Evolutionary conservation across 2,329 filamentous ascomycete genomes (phyloP), one percentile per base, ranked within the genome.

Genomic region (Aureobasidium sp.): DNA sequence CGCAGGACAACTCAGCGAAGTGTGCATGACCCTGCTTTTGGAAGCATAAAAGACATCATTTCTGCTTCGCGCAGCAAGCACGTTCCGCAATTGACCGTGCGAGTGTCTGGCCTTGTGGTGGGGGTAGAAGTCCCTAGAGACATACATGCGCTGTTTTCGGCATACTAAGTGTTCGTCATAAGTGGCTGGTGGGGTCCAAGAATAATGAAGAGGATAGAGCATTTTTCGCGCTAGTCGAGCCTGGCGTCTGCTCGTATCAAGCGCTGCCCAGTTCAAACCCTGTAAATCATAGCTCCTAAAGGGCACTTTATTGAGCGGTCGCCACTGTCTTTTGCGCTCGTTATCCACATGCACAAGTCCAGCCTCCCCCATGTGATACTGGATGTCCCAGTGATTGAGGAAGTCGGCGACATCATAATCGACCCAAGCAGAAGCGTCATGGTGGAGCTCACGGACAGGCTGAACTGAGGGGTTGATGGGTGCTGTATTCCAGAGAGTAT

Each of bases 41-140:
- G 73, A 71, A 27, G 79, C 78, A 68, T 84, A 86, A 67, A 81
- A 81, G 4, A 85, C 71, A 52, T 83, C 82, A 64, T 82, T 81
- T 44, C 79, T 78, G 13, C 80, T 79, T 9, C 77, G 79, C 3
- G 81, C 78, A 5, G 81, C 80, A 67, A 86, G 75, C 9, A 84
- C 71, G 65, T 85, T 84, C 15, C 83, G 81, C 3, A 86, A 76
- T 66, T 86, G 83, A 65, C 84, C 85, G 68, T 86, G 83, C 34
- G 79, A 77, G 51, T 81, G 78, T n/a, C 74, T 76, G 5, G 81
- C 78, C 60, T 75, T 78, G 65, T 81, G 77, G 12, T 72, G 72
- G 0, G 78, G 72, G 68, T 66, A 63, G 66, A 71, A 75, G 61
- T 61, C 63, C 9, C 65, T 65, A 59, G 71, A 72, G 15, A 59